Evolutionary conservation across 2,329 filamentous ascomycete species (phyloP).

Genomic region (Epichloe scottii): DNA sequence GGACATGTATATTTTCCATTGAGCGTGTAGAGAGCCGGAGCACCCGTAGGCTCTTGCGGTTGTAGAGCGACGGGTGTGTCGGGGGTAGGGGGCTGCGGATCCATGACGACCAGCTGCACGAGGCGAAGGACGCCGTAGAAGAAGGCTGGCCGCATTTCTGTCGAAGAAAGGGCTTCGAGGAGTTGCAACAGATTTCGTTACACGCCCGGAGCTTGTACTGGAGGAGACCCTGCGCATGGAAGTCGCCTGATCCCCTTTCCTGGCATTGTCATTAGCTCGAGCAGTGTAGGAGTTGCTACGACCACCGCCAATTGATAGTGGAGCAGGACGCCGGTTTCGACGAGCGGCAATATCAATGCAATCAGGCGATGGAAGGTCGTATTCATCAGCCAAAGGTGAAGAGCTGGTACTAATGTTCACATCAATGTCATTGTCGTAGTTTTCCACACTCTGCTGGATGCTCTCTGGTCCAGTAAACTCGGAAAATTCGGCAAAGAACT

Average conservation of each 20-base stretch:
- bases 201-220: slow-evolving; percentile 28
- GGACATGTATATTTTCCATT: slow-evolving; percentile 18
- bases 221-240: slow-evolving; percentile 44
- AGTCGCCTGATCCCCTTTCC: slow-evolving; percentile 30
- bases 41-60: slow-evolving; percentile 26
- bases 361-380: slow-evolving; percentile 34
- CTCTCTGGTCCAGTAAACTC: neutral
- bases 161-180: slow-evolving; percentile 29
- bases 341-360: slow-evolving; percentile 42
- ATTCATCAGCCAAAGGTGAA: slow-evolving; percentile 7
- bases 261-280: slow-evolving; percentile 36
- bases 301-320: slow-evolving; percentile 33
- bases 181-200: slow-evolving; percentile 19
- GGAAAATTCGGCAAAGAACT: slow-evolving; percentile 4
- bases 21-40: slow-evolving; percentile 21
- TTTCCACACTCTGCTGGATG: neutral
- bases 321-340: slow-evolving; percentile 32
- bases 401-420: slow-evolving; percentile 1
- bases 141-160: slow-evolving; percentile 31
- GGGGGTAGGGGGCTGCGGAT: slow-evolving; percentile 35
- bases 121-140: slow-evolving; percentile 32
- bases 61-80: slow-evolving; percentile 32
- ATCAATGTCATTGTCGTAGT: neutral
- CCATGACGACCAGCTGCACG: slow-evolving; percentile 23
- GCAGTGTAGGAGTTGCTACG: slow-evolving; percentile 30